Conservation (phyloP, 2,329 filamentous ascomycete species). For the Thyridium curvatum region DNA sequence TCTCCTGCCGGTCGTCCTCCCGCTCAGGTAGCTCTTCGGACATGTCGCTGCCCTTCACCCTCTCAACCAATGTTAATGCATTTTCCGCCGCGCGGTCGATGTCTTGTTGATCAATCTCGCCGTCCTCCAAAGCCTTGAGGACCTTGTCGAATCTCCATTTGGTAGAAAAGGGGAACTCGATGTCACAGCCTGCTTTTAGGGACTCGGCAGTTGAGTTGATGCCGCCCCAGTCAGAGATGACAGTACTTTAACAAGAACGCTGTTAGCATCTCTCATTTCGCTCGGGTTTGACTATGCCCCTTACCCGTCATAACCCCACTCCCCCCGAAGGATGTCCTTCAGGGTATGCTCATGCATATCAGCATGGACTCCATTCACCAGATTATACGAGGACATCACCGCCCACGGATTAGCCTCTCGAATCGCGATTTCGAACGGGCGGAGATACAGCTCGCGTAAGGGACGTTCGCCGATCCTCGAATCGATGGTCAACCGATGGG, state of each 20-base stretch:
- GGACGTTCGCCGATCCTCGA: conserved; percentile 58
- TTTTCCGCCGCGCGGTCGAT: conserved; percentile 55
- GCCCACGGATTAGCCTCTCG: conserved; percentile 64
- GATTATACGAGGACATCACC: conserved; percentile 63
- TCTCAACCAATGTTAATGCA: conserved; percentile 52
- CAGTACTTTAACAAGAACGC: conserved; percentile 37
- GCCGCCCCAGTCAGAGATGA: conserved; percentile 55
- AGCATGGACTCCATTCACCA: conserved; percentile 57
- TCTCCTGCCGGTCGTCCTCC: conserved; percentile 51
- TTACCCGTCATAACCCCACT: conserved; percentile 58
- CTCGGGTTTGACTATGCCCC: conserved; percentile 7
- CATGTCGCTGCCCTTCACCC: conserved; percentile 55
- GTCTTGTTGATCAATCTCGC: conserved; percentile 37
- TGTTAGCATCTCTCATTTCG: conserved; percentile 2
- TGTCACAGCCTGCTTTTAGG: conserved; percentile 48
- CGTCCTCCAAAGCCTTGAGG: conserved; percentile 42
- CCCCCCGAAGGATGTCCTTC: conserved; percentile 51
- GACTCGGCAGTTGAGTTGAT: conserved; percentile 50
- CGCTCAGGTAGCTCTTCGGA: conserved; percentile 49
- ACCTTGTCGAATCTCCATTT: conserved; percentile 54
- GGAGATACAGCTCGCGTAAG: conserved; percentile 65
- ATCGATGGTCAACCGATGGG: conserved; percentile 57
- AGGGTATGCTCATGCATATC: conserved; percentile 50
- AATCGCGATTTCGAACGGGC: conserved; percentile 68
- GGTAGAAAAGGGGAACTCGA: conserved; percentile 51